Conservation (phyloP, 2,329 filamentous ascomycete genomes). For the Alternaria infectoria region DNA sequence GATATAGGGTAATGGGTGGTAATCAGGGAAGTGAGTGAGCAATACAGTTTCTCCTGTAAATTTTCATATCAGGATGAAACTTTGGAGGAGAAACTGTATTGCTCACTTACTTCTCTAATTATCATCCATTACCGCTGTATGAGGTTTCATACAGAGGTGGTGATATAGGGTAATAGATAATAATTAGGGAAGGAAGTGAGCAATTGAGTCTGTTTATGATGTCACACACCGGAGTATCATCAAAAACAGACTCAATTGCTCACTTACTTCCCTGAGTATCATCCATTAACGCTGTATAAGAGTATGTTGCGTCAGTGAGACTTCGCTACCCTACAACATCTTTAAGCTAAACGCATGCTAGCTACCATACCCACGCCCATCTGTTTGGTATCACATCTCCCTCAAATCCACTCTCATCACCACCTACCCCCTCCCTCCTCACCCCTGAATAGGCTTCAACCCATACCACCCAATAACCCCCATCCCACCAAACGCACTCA, state of each 20-base stretch:
- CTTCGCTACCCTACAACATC: background rate
- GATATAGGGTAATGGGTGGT: background rate
- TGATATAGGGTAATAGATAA: background rate
- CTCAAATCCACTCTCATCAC: background rate
- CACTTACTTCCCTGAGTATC: background rate
- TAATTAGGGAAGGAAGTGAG: background rate
- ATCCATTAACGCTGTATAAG: background rate
- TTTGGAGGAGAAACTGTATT: background rate
- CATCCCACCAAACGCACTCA: constrained; percentile 73
- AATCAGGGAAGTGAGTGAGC: background rate
- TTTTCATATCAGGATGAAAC: background rate
- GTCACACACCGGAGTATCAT: background rate
- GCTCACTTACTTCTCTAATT: background rate
- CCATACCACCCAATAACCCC: constrained; percentile 72
- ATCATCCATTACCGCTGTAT: background rate
- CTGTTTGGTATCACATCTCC: background rate
- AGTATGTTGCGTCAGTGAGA: background rate
- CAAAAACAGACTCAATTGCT: background rate
- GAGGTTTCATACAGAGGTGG: background rate
- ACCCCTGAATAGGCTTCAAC: constrained; percentile 40
- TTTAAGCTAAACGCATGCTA: background rate
- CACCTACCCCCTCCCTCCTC: background rate
- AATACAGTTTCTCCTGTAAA: background rate
- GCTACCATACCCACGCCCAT: background rate
- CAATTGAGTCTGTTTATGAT: background rate